Base-by-base conservation (phyloP, 2,329 filamentous ascomycete species). In the Chrysoporthe austroafricana region DNA sequence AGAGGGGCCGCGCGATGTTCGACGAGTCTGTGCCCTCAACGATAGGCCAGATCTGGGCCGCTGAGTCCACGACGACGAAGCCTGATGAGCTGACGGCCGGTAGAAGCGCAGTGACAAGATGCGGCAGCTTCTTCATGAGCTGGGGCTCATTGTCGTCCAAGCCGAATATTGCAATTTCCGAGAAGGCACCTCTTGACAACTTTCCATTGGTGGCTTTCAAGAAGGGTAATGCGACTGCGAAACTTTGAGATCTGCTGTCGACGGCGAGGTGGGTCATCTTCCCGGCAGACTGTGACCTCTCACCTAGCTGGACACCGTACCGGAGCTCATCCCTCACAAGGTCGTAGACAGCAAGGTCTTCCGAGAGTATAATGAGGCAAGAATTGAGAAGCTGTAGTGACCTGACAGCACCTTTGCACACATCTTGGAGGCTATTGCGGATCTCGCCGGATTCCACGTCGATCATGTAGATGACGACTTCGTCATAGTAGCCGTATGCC, bases 341-440 rank as follows among this genome's bases (percentile, higher is more conserved):
- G 77, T 99, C 92, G 83, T 93, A 97, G 46, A 97, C 90, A 52
- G 88, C 84, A 9, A 97, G 83, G 39, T 88, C 86, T 56, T 90
- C 85, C 0, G 93, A 93, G 1, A 97, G 81, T 58, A 92, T 85
- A 67, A 98, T 83, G 21, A 99, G 80, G 74, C 91, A 90, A 34
- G 90, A 89, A 2, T 89, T 90, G 2, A 96, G 79, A 64, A 96
- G 90, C 5, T 85, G 88, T 42, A 96, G 79, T n/a, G 86, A 87
- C 67, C 88, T 86, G 8, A 94, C 82, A 21, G 85, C 83, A 6
- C 88, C 88, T 63, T 84, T 84, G 79, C 91, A 90, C 56, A 95
- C 80, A 2, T 89, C 89, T 5, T 90, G 86, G 21, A 94, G 85
- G 1, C 88, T 88, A 71, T 88, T 86, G 67, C 86, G 86, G 48